Evolutionary conservation across 129 eudicot species (phyloP).

Genomic region (sunflower (Helianthus annuus)): DNA sequence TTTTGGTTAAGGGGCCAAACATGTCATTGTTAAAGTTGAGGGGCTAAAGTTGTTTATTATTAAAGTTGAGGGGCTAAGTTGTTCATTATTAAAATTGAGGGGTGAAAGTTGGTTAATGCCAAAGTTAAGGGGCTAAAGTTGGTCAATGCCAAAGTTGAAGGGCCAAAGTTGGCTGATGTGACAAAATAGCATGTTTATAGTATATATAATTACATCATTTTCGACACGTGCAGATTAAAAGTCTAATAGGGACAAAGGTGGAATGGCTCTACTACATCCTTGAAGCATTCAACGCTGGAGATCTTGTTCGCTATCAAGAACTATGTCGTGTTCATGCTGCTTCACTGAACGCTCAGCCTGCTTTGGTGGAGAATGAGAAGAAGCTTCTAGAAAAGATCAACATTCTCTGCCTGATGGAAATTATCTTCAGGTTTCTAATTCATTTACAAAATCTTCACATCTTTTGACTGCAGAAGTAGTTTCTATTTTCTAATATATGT

Average conservation of each 20-base stretch:
- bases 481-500: constrained; percentile 8
- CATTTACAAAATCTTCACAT: neutral
- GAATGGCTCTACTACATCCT: constrained; percentile 96
- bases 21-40: no score
- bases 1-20: no score
- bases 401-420: constrained; percentile 96
- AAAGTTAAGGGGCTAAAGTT: no score
- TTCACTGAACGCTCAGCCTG: constrained; percentile 79
- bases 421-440: constrained; percentile 68
- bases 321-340: constrained; percentile 74
- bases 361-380: constrained; percentile 79
- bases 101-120: no score
- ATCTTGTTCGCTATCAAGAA: constrained; percentile 88
- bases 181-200: no score
- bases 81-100: no score
- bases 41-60: no score
- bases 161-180: no score
- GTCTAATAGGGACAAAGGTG: constrained; percentile 84
- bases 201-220: neutral
- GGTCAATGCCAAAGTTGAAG: no score
- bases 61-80: no score
- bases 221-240: constrained; percentile 53
- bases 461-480: neutral
- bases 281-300: constrained; percentile 90
- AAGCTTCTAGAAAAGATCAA: constrained; percentile 92